phyloP scores from a whole-genome alignment of 2,329 filamentous ascomycete genomes.

The Sporothrix mexicana region DNA sequence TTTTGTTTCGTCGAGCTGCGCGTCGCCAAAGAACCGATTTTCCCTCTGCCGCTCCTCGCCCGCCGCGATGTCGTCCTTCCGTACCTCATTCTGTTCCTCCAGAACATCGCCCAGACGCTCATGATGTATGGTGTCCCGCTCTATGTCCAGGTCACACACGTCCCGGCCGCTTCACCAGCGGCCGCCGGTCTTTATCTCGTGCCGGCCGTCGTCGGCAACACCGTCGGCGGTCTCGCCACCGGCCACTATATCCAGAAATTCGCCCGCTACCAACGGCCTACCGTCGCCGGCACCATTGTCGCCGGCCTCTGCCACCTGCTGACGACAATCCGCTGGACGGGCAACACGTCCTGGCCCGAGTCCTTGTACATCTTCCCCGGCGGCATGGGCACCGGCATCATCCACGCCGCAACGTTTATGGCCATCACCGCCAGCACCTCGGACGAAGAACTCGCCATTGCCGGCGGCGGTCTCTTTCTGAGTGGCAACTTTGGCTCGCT shows the following conservation, averaged over 20 bases:
- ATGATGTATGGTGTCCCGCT: slow-evolving; percentile 57
- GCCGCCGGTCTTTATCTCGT: slow-evolving; percentile 55
- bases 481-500: not conserved
- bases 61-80: slow-evolving; percentile 49
- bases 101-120: slow-evolving; percentile 38
- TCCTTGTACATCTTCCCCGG: slow-evolving; percentile 53
- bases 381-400: slow-evolving; percentile 47
- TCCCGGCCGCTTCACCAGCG: slow-evolving; percentile 46
- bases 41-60: slow-evolving; percentile 50
- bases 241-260: slow-evolving; percentile 53
- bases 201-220: slow-evolving; percentile 59
- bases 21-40: slow-evolving; percentile 49
- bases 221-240: slow-evolving; percentile 54
- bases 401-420: slow-evolving; percentile 24
- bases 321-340: slow-evolving; percentile 47
- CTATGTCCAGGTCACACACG: slow-evolving; percentile 58
- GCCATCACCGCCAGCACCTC: slow-evolving; percentile 17
- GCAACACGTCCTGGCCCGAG: slow-evolving; percentile 48
- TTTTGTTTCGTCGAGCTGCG: slow-evolving; percentile 41
- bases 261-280: slow-evolving; percentile 52
- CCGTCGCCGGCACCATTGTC: slow-evolving; percentile 45
- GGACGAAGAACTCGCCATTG: slow-evolving; percentile 26
- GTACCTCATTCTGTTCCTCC: slow-evolving; percentile 46
- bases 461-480: slow-evolving; percentile 7
- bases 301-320: not conserved